Evolutionary conservation across 192 early-diverging fungal genomes (phyloP).

Genomic region (Coemansia sp.): DNA sequence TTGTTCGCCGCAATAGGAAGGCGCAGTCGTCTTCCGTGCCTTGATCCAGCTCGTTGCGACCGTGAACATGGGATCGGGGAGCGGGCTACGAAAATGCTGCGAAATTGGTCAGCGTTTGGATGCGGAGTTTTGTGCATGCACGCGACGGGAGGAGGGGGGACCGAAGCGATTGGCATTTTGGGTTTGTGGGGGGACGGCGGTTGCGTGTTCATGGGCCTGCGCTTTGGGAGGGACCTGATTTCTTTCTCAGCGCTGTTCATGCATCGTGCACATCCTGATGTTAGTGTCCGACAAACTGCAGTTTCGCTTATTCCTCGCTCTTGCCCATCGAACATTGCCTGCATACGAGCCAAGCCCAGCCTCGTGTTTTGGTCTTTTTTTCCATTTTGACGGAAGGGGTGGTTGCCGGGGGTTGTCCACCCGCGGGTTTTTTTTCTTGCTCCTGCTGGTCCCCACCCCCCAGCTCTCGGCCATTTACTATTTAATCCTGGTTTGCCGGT

Average conservation of each 20-base stretch:
- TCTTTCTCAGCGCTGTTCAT: neutral
- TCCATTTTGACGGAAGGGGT: neutral
- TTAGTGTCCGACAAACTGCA: neutral
- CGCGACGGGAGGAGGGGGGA: too few relatives aligned
- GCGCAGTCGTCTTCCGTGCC: neutral
- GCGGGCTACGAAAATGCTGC: neutral
- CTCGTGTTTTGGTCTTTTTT: conserved; percentile 9
- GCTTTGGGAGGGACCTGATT: neutral
- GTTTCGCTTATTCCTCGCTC: neutral
- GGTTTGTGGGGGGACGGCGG: neutral
- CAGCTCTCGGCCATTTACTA: neutral
- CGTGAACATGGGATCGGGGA: neutral
- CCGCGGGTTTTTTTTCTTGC: neutral
- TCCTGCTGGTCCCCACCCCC: neutral
- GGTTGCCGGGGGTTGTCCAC: neutral
- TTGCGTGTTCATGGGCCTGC: neutral
- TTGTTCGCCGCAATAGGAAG: neutral
- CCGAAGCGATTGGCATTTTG: neutral
- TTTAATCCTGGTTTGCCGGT: conserved; percentile 2
- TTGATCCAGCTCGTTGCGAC: neutral
- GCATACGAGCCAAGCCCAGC: conserved; percentile 17
- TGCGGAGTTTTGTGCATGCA: neutral
- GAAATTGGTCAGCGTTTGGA: too few relatives aligned
- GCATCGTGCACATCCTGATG: neutral
- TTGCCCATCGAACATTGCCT: conserved; percentile 15